Percentiles rank a stretch among this genome's conserved stretches.
Conservation (phyloP, 257 asterid genomes). For the Catharanthus roseus region DNA sequence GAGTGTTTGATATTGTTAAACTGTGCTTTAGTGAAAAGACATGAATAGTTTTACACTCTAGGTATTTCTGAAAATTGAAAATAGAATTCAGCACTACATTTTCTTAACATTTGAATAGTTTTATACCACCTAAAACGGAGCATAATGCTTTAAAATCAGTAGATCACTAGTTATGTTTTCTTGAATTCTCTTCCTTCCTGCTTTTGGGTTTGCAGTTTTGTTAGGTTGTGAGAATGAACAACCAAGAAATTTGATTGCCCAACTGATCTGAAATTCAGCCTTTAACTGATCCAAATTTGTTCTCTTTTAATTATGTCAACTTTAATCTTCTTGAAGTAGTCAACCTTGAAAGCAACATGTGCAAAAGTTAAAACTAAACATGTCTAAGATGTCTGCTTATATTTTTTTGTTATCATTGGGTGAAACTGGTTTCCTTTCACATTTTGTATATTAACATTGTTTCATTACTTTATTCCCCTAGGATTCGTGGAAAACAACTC, state of each 20-base stretch:
- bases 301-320: neutral
- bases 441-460: neutral
- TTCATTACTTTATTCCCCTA: conserved; percentile 14
- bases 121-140: neutral
- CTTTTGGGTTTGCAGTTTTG: neutral
- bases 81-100: neutral
- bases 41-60: neutral
- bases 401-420: neutral
- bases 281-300: neutral
- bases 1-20: neutral
- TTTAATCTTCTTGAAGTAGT: neutral
- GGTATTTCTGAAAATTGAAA: neutral
- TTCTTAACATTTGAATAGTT: neutral
- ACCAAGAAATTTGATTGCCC: neutral
- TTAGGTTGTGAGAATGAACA: neutral
- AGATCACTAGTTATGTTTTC: neutral
- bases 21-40: neutral
- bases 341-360: neutral
- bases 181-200: neutral
- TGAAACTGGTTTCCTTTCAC: neutral
- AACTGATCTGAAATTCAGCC: neutral
- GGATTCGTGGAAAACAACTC: conserved; percentile 96
- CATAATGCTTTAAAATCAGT: neutral
- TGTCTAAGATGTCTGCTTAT: neutral
- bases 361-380: neutral